Evolutionary conservation across 495 filamentous ascomycete genomes (phyloP).

Genomic region (Annulohypoxylon bovei): DNA sequence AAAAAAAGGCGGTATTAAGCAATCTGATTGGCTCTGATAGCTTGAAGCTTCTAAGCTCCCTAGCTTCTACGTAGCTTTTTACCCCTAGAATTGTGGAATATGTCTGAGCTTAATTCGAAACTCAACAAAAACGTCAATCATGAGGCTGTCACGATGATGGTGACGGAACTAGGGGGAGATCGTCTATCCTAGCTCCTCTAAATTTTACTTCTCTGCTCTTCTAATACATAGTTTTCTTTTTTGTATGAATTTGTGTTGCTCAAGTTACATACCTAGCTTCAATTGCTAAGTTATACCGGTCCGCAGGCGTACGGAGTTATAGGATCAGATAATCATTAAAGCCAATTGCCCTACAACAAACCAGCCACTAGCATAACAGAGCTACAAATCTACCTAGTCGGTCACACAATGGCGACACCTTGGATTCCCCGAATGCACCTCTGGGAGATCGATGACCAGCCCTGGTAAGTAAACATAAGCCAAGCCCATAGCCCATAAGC

Average conservation of each 20-base stretch:
- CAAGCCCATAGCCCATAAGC: conserved; percentile 21
- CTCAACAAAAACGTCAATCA: conserved; percentile 27
- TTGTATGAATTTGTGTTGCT: neutral
- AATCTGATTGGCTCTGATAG: neutral
- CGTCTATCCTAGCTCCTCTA: neutral
- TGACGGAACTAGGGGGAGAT: neutral
- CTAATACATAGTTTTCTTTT: neutral
- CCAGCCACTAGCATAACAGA: neutral
- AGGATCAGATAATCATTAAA: neutral
- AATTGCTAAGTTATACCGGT: conserved; percentile 14
- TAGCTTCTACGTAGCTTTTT: neutral
- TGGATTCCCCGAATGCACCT: conserved; percentile 64
- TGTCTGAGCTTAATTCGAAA: conserved; percentile 36
- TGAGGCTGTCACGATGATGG: conserved; percentile 34
- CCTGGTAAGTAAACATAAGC: conserved; percentile 53
- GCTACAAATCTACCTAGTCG: neutral
- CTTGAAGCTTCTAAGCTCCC: neutral
- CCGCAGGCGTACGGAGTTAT: conserved; percentile 1
- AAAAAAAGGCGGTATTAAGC: neutral
- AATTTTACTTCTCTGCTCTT: neutral
- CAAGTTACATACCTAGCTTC: neutral
- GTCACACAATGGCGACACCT: conserved; percentile 54
- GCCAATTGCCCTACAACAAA: neutral
- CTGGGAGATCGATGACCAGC: conserved; percentile 64
- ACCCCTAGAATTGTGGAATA: conserved; percentile 6